Base-by-base conservation (phyloP, 164 flowering plant genomes). In the Magnolia changhungtana region DNA sequence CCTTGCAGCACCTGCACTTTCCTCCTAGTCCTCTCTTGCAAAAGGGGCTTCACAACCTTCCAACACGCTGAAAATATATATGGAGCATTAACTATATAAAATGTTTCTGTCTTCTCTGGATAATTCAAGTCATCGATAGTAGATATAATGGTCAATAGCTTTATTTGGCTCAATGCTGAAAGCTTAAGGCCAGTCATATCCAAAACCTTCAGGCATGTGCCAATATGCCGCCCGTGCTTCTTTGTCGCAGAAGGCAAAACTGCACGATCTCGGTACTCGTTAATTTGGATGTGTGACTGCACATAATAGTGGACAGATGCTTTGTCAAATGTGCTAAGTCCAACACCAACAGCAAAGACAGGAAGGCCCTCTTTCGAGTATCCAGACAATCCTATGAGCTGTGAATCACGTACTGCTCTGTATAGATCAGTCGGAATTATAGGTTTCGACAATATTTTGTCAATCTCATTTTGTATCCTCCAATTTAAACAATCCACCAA, bases 101-200 rank as follows among this genome's bases (percentile, higher is more conserved):
- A 96, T 31, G 98, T 93, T 16, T 94, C 93, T 1, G 99, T 94
- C 89, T 96, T 96, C 88, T 96, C 99, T 55, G 99, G 99, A 80
- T 94, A 96, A 80, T 96, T 96, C 71, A 96, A 83, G 80, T 96
- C 99, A 86, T 96, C 99, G 73, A 96, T 88, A 21, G 97, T 90
- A 64, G 98, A 88, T 81, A 94, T 91, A 19, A 74, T 82, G 27
- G 97, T 92, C 82, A 96, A 61, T 49, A 96, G 81, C 98, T 94
- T 94, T 31, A 94, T 83, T 63, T 92, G 96, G 82, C 86, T 94
- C 73, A 96, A 74, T 49, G 95, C 92, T 31, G 99, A 96, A 81
- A 96, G 87, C 83, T 86, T 96, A 58, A 96, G 85, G 67, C 98
- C 97, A 81, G 97, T 90, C 99, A 96, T 96, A 79, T 96, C 99